Base-by-base conservation (phyloP, 805 yeast genomes). In the Ogataea pini region DNA sequence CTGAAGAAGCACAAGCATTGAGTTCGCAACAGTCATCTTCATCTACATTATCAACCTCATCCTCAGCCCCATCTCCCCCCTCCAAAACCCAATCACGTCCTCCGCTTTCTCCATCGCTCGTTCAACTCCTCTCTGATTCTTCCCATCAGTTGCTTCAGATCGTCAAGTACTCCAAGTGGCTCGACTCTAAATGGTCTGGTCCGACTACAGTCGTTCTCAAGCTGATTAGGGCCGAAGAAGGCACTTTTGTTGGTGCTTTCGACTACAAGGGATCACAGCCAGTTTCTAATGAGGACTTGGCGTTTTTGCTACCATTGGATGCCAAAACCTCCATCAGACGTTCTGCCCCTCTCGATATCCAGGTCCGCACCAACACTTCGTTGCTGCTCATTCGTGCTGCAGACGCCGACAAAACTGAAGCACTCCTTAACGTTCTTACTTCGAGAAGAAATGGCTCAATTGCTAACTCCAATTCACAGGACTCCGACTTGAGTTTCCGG, bases 121-220 rank as follows among this genome's bases (percentile, higher is more conserved):
- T 24, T 4, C 31, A 17, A 2, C 46, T 57, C 12, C 36, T 58
- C 13, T 19, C 28, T n/a, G 41, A 47, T 10, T 36, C 49, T 18
- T 51, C 40, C n/a, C 56, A 54, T 9, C 38, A 55, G 24, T 55
- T 50, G 18, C 42, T 58, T 20, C 61, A 62, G 38, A 49, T 53
- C 17, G 61, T 63, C 2, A 56, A 57, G 36, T 48, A 59, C 27
- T 62, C 65, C 6, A 49, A 46, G 36, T 67, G 71, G 71, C 32
- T 14, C 10, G 37, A 37, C 10, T 40, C 51, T n/a, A 46, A 47
- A n/a, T 68, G 73, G 72, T 42, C 62, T 1, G 54, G 50, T 13
- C 37, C 48, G 6, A 33, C 43, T 2, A 29, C 19, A 7, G 56
- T 56, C 13, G 51, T 52, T 14, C 24, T 59, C 38, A 55, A 53